Base-by-base conservation (phyloP, 2,329 filamentous ascomycete species). In the Coniochaeta sp. region DNA sequence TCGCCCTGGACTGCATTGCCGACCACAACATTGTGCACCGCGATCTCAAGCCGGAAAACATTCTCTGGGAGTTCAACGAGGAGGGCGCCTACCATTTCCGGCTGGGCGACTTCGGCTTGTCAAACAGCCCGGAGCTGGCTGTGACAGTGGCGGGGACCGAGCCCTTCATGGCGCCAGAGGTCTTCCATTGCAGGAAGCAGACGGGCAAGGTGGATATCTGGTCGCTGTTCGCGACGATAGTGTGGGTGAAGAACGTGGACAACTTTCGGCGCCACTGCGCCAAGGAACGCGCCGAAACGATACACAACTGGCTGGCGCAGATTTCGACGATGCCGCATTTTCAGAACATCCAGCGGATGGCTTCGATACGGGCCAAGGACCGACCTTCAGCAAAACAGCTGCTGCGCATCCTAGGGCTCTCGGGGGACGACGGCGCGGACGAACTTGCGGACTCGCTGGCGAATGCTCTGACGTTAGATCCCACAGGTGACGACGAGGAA, bases 181-280 rank as follows among this genome's bases (percentile, higher is more conserved):
- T 70, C 0, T 66, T 61, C 26, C 40, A 64, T 19, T 47, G 58
- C 6, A 19, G 60, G 7, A 16, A 36, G 14, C 70, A 72, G 58
- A 61, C 64, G 1, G 58, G 58, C 26, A 69, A 68, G 26, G 64
- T 67, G 1, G 71, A 72, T 44, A 68, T 71, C 2, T 72, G 69
- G 70, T 71, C 70, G 0, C 63, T 72, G 1, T 72, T 72, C 43
- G 69, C 68, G 24, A 72, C 71, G 0, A 54, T 68, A 11, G 64
- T 68, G 1, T 70, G 68, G 69, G 64, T 68, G 26, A 56, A 62
- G 26, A 62, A 68, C 26, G 17, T 44, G 0, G 33, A 57, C 5
- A 26, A 60, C 0, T 72, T 71, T 40, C 66, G 67, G 1, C 14
- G 28, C 2, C 9, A 7, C 0, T 68, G 66, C 31, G 56, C 59